Conservation (phyloP, 2,329 filamentous ascomycete genomes). For the Alternaria novae-zelandiae region DNA sequence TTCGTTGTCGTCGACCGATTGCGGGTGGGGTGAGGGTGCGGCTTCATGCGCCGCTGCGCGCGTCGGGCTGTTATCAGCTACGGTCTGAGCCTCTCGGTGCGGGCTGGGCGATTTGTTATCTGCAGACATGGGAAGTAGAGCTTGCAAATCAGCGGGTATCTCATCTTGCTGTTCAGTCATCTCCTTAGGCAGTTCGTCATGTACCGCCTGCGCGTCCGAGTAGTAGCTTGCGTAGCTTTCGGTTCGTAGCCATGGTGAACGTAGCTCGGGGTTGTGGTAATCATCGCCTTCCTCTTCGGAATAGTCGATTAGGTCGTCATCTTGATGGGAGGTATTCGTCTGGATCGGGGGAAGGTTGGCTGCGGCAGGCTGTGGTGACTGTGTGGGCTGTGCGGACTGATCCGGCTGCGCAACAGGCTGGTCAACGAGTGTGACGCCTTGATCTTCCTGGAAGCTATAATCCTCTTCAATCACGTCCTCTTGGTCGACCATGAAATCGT, state of each 20-base stretch:
- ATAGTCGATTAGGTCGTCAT: conserved; percentile 44
- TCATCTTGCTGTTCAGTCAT: conserved; percentile 7
- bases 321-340: conserved; percentile 7
- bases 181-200: conserved; percentile 1
- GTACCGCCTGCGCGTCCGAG: not conserved
- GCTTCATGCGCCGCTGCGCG: conserved; percentile 2
- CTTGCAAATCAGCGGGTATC: conserved; percentile 14
- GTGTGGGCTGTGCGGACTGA: not conserved
- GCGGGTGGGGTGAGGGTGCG: not conserved
- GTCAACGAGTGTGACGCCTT: conserved; percentile 8
- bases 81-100: not conserved
- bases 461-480: conserved; percentile 42
- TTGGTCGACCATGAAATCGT: conserved; percentile 49
- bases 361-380: conserved; percentile 3
- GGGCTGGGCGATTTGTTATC: conserved; percentile 7
- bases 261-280: conserved; percentile 8
- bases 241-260: not conserved
- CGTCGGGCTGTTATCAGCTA: not conserved
- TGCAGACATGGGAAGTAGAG: conserved; percentile 1
- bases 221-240: conserved; percentile 1
- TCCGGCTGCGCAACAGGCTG: not conserved
- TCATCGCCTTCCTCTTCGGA: conserved; percentile 41
- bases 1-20: conserved; percentile 1
- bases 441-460: conserved; percentile 20
- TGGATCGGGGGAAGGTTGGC: not conserved